phyloP scores from a whole-genome alignment of 2,329 filamentous ascomycete species.

The Epichloe scottii region DNA sequence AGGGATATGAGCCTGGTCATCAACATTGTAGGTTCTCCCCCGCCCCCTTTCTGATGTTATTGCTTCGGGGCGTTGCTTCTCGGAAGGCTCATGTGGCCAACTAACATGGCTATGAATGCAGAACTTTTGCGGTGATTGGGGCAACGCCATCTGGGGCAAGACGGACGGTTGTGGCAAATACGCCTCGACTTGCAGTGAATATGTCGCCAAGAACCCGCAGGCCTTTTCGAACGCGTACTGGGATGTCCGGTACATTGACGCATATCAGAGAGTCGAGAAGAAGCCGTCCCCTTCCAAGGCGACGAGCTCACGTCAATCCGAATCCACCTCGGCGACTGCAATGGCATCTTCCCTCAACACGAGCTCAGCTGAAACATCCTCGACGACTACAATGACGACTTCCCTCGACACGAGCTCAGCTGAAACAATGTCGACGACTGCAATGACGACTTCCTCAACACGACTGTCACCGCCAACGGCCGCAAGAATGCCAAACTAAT shows the following conservation, averaged over 20 bases:
- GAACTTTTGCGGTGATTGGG: constrained; percentile 70
- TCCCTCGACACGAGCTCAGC: background rate
- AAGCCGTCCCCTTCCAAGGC: background rate
- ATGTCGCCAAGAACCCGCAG: constrained; percentile 31
- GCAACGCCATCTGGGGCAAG: constrained; percentile 33
- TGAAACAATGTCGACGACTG: background rate
- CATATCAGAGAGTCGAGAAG: constrained; percentile 21
- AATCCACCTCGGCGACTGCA: background rate
- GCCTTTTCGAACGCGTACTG: constrained; percentile 32
- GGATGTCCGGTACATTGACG: constrained; percentile 43
- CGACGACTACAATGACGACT: background rate
- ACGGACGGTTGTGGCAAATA: constrained; percentile 25
- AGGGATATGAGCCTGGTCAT: constrained; percentile 58
- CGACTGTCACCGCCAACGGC: constrained; percentile 14
- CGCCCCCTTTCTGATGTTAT: background rate
- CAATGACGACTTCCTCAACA: constrained; percentile 11
- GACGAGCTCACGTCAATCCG: background rate
- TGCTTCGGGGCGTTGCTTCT: background rate
- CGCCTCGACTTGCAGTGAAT: constrained; percentile 33
- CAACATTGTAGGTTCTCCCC: too few relatives aligned
- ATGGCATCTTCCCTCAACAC: too few relatives aligned
- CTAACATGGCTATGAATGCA: constrained; percentile 11
- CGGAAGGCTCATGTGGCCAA: too few relatives aligned
- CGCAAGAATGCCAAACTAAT: constrained; percentile 5
- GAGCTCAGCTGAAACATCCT: background rate